Conservation (phyloP, 2,329 filamentous ascomycete species). For the Huntiella savannae region DNA sequence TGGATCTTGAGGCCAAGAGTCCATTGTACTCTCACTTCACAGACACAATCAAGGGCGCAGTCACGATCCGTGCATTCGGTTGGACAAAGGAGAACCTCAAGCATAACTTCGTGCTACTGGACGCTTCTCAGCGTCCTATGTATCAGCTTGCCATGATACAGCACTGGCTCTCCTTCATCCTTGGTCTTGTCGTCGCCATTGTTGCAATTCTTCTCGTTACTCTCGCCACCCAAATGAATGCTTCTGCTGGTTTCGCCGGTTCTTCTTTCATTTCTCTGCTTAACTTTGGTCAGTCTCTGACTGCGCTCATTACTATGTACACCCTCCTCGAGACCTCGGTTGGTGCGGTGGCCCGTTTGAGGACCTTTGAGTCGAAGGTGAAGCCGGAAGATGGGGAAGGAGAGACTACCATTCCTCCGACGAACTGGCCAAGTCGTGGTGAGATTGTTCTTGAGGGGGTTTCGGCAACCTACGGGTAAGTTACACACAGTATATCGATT, state of each 20-base stretch:
- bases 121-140: constrained; percentile 35
- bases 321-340: constrained; percentile 17
- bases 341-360: constrained; percentile 16
- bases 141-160: constrained; percentile 40
- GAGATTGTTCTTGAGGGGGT: constrained; percentile 17
- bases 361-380: constrained; percentile 15
- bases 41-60: constrained; percentile 34
- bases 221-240: constrained; percentile 25
- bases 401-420: constrained; percentile 12
- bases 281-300: constrained; percentile 18
- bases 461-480: constrained; percentile 18
- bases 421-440: constrained; percentile 18
- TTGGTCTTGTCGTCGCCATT: constrained; percentile 31
- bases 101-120: constrained; percentile 28
- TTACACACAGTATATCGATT: background rate
- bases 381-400: constrained; percentile 13
- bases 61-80: constrained; percentile 37
- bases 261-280: constrained; percentile 22
- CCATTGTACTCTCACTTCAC: constrained; percentile 37
- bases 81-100: constrained; percentile 28
- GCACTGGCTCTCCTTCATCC: constrained; percentile 33
- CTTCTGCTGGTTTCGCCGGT: constrained; percentile 21
- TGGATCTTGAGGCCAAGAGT: constrained; percentile 43
- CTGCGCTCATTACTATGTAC: constrained; percentile 18
- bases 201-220: constrained; percentile 24